Evolutionary conservation across 129 eudicot species (phyloP), one percentile per base, ranked within the genome.

Genomic region (Saposhnikovia divaricata): DNA sequence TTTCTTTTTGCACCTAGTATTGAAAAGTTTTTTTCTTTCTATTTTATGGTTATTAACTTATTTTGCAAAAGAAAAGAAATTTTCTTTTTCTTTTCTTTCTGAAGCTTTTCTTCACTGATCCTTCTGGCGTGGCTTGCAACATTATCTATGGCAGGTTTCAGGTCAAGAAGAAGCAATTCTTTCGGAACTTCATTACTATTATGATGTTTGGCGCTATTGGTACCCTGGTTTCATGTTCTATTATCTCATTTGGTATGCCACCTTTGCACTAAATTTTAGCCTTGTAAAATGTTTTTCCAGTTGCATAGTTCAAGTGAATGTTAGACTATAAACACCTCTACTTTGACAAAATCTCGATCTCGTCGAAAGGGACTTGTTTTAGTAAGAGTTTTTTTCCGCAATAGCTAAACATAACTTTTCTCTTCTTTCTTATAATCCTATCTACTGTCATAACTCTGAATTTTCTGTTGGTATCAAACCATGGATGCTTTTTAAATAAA

Each of bases 91-190:
- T 34, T 34, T 34, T 34, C 37, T 15, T 8, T 37, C 40, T 5
- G 9, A 19, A 18, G 18, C 18, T 27, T 31, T 4, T 77, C 57
- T 83, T 80, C 59, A 77, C 12, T 50, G 19, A 51, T 74, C 78
- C 51, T 50, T 6, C 51, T 44, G 65, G 38, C 71, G 43, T 78
- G 74, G 44, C 68, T 59, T 12, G 66, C 80, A 55, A 5, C 42
- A 46, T 79, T 14, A 79, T 9, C 44, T 46, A 13, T 63, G 15
- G 81, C 98, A 93, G 98, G 85, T 93, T 93, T 79, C 98, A 93
- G 90, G 98, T 93, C 48, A 93, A 93, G 80, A 93, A 91, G 95
- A 93, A 93, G 83, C 97, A 91, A 47, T 93, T 93, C 81, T 93
- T 93, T 38, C 91, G 97, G 57, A 93, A 92, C 78, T 94, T 92